Evolutionary conservation across 2,329 filamentous ascomycete genomes (phyloP).

Genomic region (Penicillium vulpinum): DNA sequence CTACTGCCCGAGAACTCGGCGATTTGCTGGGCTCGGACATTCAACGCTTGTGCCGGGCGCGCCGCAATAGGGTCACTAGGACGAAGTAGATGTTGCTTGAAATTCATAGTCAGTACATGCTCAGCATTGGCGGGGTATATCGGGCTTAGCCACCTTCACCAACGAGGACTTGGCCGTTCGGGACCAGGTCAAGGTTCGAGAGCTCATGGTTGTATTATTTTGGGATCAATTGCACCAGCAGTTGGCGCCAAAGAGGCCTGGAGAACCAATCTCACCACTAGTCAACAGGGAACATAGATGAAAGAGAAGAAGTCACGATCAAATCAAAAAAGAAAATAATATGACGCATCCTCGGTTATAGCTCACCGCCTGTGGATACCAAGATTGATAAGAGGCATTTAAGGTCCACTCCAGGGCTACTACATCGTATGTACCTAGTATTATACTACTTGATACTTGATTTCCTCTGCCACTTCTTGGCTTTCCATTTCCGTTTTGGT

Average conservation of each 20-base stretch:
- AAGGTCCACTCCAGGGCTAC: not conserved
- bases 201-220: constrained; percentile 35
- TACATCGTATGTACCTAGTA: too few relatives aligned
- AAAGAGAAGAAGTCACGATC: not conserved
- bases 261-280: not conserved
- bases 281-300: constrained; percentile 16
- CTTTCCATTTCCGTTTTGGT: too few relatives aligned
- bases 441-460: too few relatives aligned
- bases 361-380: constrained; percentile 12
- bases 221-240: constrained; percentile 4
- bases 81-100: constrained; percentile 23
- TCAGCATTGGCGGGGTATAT: not conserved
- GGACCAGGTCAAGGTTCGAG: constrained; percentile 34
- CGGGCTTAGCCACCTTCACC: constrained; percentile 27
- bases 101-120: constrained; percentile 11
- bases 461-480: too few relatives aligned
- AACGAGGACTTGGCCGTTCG: constrained; percentile 31
- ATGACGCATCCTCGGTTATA: constrained; percentile 11
- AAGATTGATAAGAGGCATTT: constrained; percentile 13
- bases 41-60: constrained; percentile 16
- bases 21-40: constrained; percentile 26
- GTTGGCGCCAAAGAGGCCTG: not conserved
- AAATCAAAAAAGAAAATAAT: constrained; percentile 7
- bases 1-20: constrained; percentile 35
- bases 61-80: constrained; percentile 14